These are phyloP conservation scores for Cystofilobasidium capitatum DNA, from an alignment of 768 basidiomycete genomes.

Conservation along the genomic window DNA sequence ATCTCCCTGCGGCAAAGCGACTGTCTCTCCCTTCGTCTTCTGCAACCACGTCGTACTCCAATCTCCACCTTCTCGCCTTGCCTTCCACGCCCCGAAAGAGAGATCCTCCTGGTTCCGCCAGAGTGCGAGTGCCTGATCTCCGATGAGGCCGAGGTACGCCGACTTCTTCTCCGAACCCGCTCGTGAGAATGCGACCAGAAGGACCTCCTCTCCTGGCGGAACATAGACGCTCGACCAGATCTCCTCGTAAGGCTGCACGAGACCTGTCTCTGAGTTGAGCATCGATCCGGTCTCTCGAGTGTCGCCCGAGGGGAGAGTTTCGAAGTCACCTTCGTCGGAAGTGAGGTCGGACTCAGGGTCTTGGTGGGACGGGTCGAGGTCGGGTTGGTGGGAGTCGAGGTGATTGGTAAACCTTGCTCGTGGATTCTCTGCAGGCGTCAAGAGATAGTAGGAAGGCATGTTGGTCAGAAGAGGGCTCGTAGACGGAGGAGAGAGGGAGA, in stretches of 20 bases:
- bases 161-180: neutral
- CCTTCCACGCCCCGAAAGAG: neutral
- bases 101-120: neutral
- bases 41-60: neutral
- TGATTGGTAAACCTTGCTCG: conserved; percentile 21
- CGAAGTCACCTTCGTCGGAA: conserved; percentile 27
- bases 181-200: neutral
- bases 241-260: conserved; percentile 27
- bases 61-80: neutral
- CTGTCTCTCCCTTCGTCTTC: neutral
- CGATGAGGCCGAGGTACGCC: conserved; percentile 24
- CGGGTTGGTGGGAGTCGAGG: conserved; percentile 25
- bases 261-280: conserved; percentile 15
- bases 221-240: conserved; percentile 23
- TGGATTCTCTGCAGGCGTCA: neutral
- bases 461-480: neutral
- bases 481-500: neutral
- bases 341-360: neutral
- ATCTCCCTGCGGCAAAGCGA: neutral
- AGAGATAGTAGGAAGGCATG: neutral
- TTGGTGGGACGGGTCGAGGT: neutral
- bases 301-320: conserved; percentile 23
- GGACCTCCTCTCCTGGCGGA: neutral
- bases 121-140: conserved; percentile 7
- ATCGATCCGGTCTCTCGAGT: conserved; percentile 28